phyloP scores from a whole-genome alignment of 306 rosid species.

The Cucumis cinereus region DNA sequence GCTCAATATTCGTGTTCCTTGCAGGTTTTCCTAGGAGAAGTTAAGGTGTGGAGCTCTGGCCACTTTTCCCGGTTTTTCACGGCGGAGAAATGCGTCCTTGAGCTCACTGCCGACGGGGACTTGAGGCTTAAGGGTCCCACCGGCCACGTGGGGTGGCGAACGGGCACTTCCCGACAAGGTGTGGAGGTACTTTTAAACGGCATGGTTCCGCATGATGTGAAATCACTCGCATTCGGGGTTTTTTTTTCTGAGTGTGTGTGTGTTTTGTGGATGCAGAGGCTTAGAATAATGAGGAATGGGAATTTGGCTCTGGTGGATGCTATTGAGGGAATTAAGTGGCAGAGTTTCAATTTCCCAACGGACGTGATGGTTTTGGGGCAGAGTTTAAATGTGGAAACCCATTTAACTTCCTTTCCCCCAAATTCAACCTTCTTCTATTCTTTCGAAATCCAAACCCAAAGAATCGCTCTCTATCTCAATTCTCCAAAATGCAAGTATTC shows the following conservation, averaged over 20 bases:
- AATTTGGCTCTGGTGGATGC: conserved; percentile 65
- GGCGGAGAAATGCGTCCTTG: conserved; percentile 45
- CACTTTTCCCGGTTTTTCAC: conserved; percentile 52
- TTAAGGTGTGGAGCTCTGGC: conserved; percentile 82
- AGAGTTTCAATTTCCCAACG: conserved; percentile 89
- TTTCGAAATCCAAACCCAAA: conserved; percentile 52
- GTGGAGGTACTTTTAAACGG: conserved; percentile 50
- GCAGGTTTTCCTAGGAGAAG: conserved; percentile 69
- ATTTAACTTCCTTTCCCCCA: conserved; percentile 44
- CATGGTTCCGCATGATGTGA: neutral
- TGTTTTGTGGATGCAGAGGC: conserved; percentile 36
- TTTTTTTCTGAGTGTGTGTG: neutral
- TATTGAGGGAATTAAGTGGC: conserved; percentile 50
- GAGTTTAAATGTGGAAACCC: conserved; percentile 61
- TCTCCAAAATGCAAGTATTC: conserved; percentile 50
- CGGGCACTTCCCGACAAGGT: conserved; percentile 84
- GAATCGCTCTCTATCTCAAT: conserved; percentile 45
- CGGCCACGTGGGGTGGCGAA: conserved; percentile 68
- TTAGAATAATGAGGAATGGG: conserved; percentile 43
- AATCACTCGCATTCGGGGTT: too few species aligned
- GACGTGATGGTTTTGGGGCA: conserved; percentile 81
- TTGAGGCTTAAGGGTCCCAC: conserved; percentile 60
- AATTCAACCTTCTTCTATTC: conserved; percentile 49
- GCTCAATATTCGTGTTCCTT: conserved; percentile 61
- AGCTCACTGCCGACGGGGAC: conserved; percentile 58